Percentiles rank a stretch among this genome's conserved stretches.
Evolutionary conservation across 2,329 filamentous ascomycete genomes (phyloP).

Genomic region (Neopestalotiopsis sp.): DNA sequence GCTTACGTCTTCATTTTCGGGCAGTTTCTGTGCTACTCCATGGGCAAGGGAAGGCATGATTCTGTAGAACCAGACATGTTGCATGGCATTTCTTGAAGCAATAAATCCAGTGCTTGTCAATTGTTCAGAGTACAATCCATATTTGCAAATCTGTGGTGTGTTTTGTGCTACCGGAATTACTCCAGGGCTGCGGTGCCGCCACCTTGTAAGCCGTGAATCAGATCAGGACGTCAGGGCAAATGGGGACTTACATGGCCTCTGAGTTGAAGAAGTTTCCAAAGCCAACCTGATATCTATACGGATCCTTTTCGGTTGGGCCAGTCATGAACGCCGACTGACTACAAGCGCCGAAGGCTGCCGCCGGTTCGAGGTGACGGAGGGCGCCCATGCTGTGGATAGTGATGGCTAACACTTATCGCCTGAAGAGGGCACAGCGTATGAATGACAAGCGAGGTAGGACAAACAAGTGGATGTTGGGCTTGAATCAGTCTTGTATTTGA

Average conservation of each 20-base stretch:
- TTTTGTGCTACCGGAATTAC: constrained; percentile 25
- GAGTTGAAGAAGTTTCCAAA: constrained; percentile 30
- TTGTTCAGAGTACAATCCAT: constrained; percentile 36
- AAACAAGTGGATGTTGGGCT: too few species aligned
- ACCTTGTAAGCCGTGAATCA: neutral
- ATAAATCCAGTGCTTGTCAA: constrained; percentile 36
- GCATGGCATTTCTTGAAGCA: constrained; percentile 27
- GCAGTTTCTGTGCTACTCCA: constrained; percentile 18
- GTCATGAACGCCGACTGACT: constrained; percentile 25
- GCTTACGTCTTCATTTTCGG: constrained; percentile 22
- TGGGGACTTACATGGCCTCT: constrained; percentile 27
- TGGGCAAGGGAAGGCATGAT: constrained; percentile 36
- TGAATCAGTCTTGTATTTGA: too few species aligned
- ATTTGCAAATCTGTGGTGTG: constrained; percentile 33
- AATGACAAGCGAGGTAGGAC: too few species aligned
- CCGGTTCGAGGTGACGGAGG: neutral
- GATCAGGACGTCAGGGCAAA: neutral
- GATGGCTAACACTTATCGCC: neutral
- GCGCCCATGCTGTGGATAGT: constrained; percentile 4
- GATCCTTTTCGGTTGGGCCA: constrained; percentile 22
- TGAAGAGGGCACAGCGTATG: too few species aligned
- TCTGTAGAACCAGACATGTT: constrained; percentile 39
- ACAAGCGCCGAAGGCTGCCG: constrained; percentile 17
- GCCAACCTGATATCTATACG: constrained; percentile 30
- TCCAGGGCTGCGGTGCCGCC: constrained; percentile 14